These are phyloP conservation scores for Labyrinthula sp. DNA, from an alignment of 352 stramenopile species.

Conservation along the genomic window DNA sequence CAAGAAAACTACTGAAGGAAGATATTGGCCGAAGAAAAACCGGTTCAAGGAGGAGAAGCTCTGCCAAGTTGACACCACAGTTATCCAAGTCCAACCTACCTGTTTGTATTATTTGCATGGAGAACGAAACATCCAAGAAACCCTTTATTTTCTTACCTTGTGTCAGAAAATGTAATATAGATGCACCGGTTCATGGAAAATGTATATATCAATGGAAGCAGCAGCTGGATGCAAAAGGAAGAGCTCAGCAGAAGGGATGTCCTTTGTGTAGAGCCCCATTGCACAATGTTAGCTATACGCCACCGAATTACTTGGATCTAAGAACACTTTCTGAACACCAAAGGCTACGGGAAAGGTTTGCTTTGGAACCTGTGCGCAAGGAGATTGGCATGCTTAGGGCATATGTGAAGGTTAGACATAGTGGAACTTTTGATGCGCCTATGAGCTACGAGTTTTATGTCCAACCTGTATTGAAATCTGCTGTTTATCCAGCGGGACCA, in stretches of 20 bases:
- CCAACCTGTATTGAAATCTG: constrained; percentile 6
- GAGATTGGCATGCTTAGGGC: constrained; percentile 4
- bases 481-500: too few species aligned
- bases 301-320: constrained; percentile 12
- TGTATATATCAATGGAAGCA: constrained; percentile 29
- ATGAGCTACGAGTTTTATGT: constrained; percentile 24
- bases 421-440: constrained; percentile 15
- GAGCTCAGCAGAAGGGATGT: constrained; percentile 4
- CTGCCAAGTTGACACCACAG: too few species aligned
- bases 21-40: too few species aligned
- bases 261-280: constrained; percentile 14
- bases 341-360: constrained; percentile 23
- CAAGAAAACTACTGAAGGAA: too few species aligned
- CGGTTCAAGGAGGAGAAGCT: too few species aligned
- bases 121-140: constrained; percentile 12
- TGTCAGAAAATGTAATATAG: constrained; percentile 12
- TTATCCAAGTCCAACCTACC: too few species aligned
- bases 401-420: constrained; percentile 24
- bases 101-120: constrained; percentile 27
- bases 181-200: constrained; percentile 20
- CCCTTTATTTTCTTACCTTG: constrained; percentile 15
- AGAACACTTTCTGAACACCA: too few species aligned
- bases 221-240: constrained; percentile 10
- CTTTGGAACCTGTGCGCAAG: constrained; percentile 3
- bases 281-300: constrained; percentile 11